phyloP scores from a whole-genome alignment of 148 eudicot genomes.

The Persicaria maculosa region DNA sequence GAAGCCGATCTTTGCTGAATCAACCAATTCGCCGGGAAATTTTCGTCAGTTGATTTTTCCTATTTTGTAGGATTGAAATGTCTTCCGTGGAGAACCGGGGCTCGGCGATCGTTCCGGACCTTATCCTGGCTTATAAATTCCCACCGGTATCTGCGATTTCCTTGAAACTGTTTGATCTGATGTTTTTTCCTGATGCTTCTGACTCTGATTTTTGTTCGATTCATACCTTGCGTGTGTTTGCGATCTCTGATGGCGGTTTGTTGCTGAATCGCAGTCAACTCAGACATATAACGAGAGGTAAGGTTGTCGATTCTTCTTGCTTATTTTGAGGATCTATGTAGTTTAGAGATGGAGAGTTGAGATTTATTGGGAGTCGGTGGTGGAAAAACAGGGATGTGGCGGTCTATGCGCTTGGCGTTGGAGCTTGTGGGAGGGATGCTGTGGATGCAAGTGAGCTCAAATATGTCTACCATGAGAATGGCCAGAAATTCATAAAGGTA shows the following conservation, averaged over 20 bases:
- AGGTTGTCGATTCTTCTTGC: neutral
- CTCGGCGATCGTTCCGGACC: slow-evolving; percentile 49
- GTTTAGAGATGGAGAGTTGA: neutral
- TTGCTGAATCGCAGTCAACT: slow-evolving; percentile 8
- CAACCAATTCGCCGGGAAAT: too few species aligned
- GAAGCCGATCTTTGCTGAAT: neutral
- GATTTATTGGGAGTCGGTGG: neutral
- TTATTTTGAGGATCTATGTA: neutral
- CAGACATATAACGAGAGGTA: slow-evolving; percentile 6
- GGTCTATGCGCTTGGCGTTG: slow-evolving; percentile 83
- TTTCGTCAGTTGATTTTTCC: neutral
- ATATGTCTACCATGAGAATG: slow-evolving; percentile 80
- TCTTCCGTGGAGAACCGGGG: slow-evolving; percentile 6
- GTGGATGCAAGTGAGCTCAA: slow-evolving; percentile 74
- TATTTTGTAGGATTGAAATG: slow-evolving; percentile 2
- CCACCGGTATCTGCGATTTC: slow-evolving; percentile 40
- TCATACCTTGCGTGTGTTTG: neutral
- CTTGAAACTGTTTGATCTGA: neutral
- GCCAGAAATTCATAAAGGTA: slow-evolving; percentile 78
- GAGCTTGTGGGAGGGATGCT: slow-evolving; percentile 81
- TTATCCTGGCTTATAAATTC: slow-evolving; percentile 53
- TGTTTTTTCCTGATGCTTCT: neutral
- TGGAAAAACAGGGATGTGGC: slow-evolving; percentile 62
- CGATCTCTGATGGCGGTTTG: neutral
- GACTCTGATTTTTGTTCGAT: neutral